Base-by-base conservation (phyloP, 1,139 yeast genomes). In the Pichia sp. region DNA sequence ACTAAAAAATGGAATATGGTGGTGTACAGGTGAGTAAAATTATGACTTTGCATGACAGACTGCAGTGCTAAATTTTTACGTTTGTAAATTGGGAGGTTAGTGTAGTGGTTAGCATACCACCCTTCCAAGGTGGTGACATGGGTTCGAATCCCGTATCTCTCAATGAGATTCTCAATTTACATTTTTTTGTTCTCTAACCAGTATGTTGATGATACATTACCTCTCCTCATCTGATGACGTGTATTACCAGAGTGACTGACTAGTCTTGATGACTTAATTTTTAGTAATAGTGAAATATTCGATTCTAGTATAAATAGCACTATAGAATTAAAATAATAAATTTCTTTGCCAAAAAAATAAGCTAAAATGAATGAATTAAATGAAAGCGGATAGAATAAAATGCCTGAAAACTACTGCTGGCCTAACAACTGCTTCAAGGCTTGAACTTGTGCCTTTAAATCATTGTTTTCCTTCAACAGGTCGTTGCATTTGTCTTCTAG, bases 61-160 rank as follows among this genome's bases (percentile, higher is more conserved):
- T 23, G 26, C 26, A 23, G 26, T 23, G 26, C 26, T 23, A 23
- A 23, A 23, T 23, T 23, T 23, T 23, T 23, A 7, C 7, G 8
- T 29, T 13, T 13, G 38, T 52, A 45, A 47, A 46, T 57, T 61
- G 69, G 69, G 68, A 62, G 67, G 64, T 67, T 73, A 71, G 77
- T 73, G 76, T 73, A 73, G 76, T 72, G 77, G 77, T 73, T 72
- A 73, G 74, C 76, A 73, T 74, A 69, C 75, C 73, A 71, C 86
- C 87, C 87, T 82, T 82, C 87, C 87, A 82, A 82, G 87, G 87
- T 80, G 81, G 82, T 74, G 86, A 78, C 85, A 80, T 76, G 87
- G 87, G 87, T 82, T 82, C 87, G 86, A 82, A 81, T 82, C 87
- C 84, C 87, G 84, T 80, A 81, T 81, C 84, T 79, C 84, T 81